These are phyloP conservation scores for Quillaja saponaria DNA, from an alignment of 306 rosid genomes.

Conservation along the genomic window DNA sequence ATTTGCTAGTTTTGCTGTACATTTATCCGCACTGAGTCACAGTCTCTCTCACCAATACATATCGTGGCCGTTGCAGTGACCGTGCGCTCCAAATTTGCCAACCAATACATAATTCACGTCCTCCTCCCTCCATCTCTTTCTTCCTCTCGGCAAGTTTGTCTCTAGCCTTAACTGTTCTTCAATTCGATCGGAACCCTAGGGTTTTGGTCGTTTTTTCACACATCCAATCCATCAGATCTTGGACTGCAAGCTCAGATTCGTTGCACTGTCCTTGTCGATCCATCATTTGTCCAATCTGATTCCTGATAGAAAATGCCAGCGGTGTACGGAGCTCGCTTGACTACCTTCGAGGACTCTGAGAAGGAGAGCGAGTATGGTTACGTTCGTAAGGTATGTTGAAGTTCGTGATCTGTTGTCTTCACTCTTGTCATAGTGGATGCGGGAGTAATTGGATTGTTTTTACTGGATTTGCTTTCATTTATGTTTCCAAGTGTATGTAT, in stretches of 20 bases:
- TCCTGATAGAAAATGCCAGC: constrained; percentile 71
- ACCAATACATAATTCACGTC: constrained; percentile 3
- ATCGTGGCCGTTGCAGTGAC: background rate
- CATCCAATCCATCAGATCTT: constrained; percentile 19
- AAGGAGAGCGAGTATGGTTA: constrained; percentile 99
- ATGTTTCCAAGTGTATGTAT: background rate
- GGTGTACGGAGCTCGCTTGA: constrained; percentile 81
- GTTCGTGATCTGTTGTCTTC: background rate
- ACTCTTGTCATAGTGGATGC: too few relatives aligned
- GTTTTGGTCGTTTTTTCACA: constrained; percentile 32
- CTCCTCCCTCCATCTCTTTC: constrained; percentile 8
- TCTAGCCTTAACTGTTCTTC: background rate
- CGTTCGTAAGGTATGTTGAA: constrained; percentile 78
- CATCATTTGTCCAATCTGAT: constrained; percentile 36
- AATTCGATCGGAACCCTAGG: constrained; percentile 42
- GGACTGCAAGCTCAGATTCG: constrained; percentile 22
- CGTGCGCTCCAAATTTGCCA: constrained; percentile 23
- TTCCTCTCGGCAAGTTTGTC: constrained; percentile 4
- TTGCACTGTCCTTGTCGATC: background rate
- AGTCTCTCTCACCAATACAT: background rate
- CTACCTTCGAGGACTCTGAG: constrained; percentile 95
- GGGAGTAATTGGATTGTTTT: background rate
- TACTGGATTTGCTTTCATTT: constrained; percentile 10
- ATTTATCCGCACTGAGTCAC: constrained; percentile 2
- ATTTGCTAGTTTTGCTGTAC: too few relatives aligned